Base-by-base conservation (phyloP, 108 stramenopile genomes). In the Fistulifera pelliculosa region DNA sequence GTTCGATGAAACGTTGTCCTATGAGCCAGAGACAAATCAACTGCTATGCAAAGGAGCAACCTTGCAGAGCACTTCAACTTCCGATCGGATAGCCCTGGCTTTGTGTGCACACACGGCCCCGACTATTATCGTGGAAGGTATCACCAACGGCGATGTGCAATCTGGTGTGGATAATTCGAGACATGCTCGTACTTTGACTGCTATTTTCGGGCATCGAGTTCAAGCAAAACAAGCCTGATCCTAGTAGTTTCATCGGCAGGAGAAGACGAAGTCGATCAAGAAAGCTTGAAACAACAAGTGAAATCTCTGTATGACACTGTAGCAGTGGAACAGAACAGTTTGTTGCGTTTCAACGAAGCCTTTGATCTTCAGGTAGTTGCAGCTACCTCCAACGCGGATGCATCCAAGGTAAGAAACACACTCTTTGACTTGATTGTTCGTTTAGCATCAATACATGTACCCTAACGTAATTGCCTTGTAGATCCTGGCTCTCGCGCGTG, bases 171-270 rank as follows among this genome's bases (percentile, higher is more conserved):
- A 31, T 2, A 64, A 72, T 27, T 80, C 88, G 5, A 62, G 88
- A 17, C 88, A 90, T 63, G 84, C 79, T 1, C 52, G 77, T 25
- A 90, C 88, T 6, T 58, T 90, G 27, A 79, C 79, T 0, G 84
- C 85, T 28, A 41, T 90, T 86, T 90, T 53, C 70, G 79, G 2
- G 67, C 81, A 24, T 16, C 48, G 53, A 28, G 35, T 38, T 41
- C 43, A 47, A 55, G 49, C 25, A 63, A 56, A 41, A 21, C 45
- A 17, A 48, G 21, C 65, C 65, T 35, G 41, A 54, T 76, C 10
- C 58, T 88, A 49, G 64, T 84, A 28, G 61, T 86, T 60, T 76
- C 66, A 22, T 70, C 61, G 25, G 74, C 51, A 18, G 61, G 50
- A 1, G 58, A 48, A 2, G 65, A 47, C 14, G 76, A 52, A 47